Evolutionary conservation across 208 protist species (phyloP).

Genomic region (Crithidia fasciculata): DNA sequence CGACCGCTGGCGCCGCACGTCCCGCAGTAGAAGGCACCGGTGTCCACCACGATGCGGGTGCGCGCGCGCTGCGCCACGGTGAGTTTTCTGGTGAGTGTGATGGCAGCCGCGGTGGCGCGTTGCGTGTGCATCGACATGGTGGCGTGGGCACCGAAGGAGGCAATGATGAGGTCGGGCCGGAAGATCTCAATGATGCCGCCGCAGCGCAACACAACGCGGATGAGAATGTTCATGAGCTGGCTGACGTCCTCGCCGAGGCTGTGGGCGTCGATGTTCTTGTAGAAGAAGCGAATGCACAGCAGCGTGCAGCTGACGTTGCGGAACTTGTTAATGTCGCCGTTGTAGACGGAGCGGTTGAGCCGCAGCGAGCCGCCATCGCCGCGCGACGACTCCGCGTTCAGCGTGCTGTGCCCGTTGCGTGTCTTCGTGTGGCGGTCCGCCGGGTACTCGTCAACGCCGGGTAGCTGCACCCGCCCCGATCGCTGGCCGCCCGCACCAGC

Average conservation of each 20-base stretch:
- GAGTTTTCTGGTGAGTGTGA: conserved; percentile 38
- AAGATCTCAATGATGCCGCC: conserved; percentile 53
- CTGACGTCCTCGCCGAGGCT: conserved; percentile 38
- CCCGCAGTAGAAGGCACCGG: conserved; percentile 68
- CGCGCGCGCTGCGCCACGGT: conserved; percentile 31
- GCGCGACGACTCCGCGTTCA: conserved; percentile 5
- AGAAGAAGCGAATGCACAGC: conserved; percentile 41
- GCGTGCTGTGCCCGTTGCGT: conserved; percentile 5
- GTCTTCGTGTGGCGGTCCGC: not conserved
- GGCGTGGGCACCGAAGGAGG: conserved; percentile 61
- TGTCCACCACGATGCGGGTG: conserved; percentile 61
- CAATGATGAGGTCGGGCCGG: conserved; percentile 38
- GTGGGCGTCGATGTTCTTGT: conserved; percentile 35
- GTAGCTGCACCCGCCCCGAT: not conserved
- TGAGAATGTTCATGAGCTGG: conserved; percentile 38
- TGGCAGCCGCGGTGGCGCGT: conserved; percentile 45
- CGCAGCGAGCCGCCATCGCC: conserved; percentile 8
- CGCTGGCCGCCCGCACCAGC: not conserved
- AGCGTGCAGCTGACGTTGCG: conserved; percentile 44
- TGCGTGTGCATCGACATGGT: conserved; percentile 57
- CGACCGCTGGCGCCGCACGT: conserved; percentile 53
- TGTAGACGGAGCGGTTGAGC: conserved; percentile 21
- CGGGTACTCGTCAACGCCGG: not conserved
- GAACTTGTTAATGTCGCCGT: conserved; percentile 25
- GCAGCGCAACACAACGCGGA: conserved; percentile 29